Percentiles rank a stretch among this genome's conserved stretches.
Conservation (phyloP, 139 green algal genomes). For the Chlorella sp. region DNA sequence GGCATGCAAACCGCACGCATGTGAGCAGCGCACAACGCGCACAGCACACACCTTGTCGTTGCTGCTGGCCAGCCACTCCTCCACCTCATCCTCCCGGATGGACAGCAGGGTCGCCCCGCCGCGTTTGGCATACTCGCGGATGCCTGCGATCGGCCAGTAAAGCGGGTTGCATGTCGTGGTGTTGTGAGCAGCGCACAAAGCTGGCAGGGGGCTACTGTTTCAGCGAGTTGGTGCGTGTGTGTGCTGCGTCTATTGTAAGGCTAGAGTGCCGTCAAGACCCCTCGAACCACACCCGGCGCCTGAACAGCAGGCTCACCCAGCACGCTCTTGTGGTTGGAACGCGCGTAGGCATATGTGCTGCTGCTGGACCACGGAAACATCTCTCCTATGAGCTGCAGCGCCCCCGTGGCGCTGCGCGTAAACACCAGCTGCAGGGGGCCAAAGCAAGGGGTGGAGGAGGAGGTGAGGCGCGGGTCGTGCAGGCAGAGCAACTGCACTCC, state of each 20-base stretch:
- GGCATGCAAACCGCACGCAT: too few relatives aligned
- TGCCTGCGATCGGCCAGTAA: neutral
- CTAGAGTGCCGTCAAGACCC: too few relatives aligned
- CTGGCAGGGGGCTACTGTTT: too few relatives aligned
- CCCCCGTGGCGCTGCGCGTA: conserved; percentile 69
- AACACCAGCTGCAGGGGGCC: conserved; percentile 55
- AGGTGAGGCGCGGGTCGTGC: too few relatives aligned
- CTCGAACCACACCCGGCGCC: too few relatives aligned
- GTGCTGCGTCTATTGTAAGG: too few relatives aligned
- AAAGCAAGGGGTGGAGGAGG: too few relatives aligned
- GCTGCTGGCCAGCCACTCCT: conserved; percentile 43
- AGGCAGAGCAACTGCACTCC: too few relatives aligned
- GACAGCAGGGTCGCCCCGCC: conserved; percentile 53
- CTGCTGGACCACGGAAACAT: conserved; percentile 65
- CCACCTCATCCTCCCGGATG: conserved; percentile 41
- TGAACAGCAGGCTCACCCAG: conserved; percentile 29
- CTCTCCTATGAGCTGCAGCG: conserved; percentile 76
- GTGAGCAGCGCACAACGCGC: too few relatives aligned
- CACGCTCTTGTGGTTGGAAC: conserved; percentile 84
- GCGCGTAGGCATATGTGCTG: conserved; percentile 56
- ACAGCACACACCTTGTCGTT: neutral
- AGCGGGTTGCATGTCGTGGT: neutral
- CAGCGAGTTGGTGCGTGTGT: too few relatives aligned
- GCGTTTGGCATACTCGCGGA: conserved; percentile 70
- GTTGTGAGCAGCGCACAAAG: too few relatives aligned